phyloP scores from a whole-genome alignment of 768 basidiomycete genomes.

The Aureoboletus auriporus region DNA sequence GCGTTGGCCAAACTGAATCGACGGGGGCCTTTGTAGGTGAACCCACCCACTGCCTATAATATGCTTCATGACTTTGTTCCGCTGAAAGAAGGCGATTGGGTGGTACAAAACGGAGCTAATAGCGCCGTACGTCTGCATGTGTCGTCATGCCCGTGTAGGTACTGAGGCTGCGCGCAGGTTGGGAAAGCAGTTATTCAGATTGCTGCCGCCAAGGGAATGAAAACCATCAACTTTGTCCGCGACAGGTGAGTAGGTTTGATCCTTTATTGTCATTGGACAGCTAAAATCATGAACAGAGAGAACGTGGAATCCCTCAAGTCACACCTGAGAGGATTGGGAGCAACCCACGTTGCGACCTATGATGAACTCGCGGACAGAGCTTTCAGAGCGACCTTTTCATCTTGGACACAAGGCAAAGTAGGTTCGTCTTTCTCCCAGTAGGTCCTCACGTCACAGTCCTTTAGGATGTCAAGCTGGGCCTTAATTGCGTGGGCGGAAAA shows the following conservation, averaged over 20 bases:
- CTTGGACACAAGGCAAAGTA: constrained; percentile 65
- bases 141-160: not conserved
- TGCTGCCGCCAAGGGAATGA: constrained; percentile 63
- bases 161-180: constrained; percentile 40
- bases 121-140: constrained; percentile 58
- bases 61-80: constrained; percentile 71
- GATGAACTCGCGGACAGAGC: constrained; percentile 62
- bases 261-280: not conserved
- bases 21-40: constrained; percentile 45
- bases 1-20: not conserved
- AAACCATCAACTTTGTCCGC: constrained; percentile 81
- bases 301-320: constrained; percentile 46
- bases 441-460: not conserved
- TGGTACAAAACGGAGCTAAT: constrained; percentile 85
- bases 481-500: constrained; percentile 64
- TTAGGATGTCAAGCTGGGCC: constrained; percentile 41
- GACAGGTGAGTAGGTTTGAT: constrained; percentile 45
- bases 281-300: constrained; percentile 37
- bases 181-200: constrained; percentile 88
- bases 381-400: constrained; percentile 50
- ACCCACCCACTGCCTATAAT: constrained; percentile 79
- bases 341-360: constrained; percentile 74
- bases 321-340: constrained; percentile 59
- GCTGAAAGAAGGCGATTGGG: constrained; percentile 68
- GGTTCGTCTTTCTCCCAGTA: constrained; percentile 11